These are phyloP conservation scores for Xylariales sp. DNA, from an alignment of 2,329 filamentous ascomycete genomes.

Conservation along the genomic window DNA sequence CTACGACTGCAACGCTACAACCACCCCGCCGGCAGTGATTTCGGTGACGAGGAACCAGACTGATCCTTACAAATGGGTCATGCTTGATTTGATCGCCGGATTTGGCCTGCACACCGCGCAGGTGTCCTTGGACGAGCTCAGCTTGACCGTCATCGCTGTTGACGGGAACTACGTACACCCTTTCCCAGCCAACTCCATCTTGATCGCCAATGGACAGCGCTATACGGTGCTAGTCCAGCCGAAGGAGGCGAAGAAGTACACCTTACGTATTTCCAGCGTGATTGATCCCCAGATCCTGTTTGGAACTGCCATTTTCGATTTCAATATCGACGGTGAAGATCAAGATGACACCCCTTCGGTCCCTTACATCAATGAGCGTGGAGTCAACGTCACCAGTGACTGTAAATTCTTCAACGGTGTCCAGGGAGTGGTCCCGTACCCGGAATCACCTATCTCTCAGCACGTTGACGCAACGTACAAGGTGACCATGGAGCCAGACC, in stretches of 20 bases:
- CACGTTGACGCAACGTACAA: slow-evolving; percentile 41
- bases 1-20: slow-evolving; percentile 41
- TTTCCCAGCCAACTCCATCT: slow-evolving; percentile 41
- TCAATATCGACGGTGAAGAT: slow-evolving; percentile 16
- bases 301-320: slow-evolving; percentile 46
- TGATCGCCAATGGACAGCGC: slow-evolving; percentile 46
- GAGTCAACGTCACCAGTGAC: slow-evolving; percentile 32
- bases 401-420: slow-evolving; percentile 39
- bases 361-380: slow-evolving; percentile 46
- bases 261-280: slow-evolving; percentile 47
- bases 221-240: slow-evolving; percentile 47
- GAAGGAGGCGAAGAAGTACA: slow-evolving; percentile 43
- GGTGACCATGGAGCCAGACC: slow-evolving; percentile 28
- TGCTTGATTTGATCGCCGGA: slow-evolving; percentile 51
- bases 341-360: slow-evolving; percentile 19
- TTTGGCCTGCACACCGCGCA: slow-evolving; percentile 39
- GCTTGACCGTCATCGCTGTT: slow-evolving; percentile 49
- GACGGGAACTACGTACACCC: slow-evolving; percentile 52
- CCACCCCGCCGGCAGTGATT: slow-evolving; percentile 38
- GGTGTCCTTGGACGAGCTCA: slow-evolving; percentile 48
- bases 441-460: slow-evolving; percentile 35
- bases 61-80: slow-evolving; percentile 39
- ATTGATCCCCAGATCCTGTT: slow-evolving; percentile 50
- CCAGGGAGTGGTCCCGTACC: slow-evolving; percentile 39
- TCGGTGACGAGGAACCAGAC: slow-evolving; percentile 22